These are phyloP conservation scores for Fusarium succisae DNA, from an alignment of 2,329 filamentous ascomycete species.

Conservation along the genomic window DNA sequence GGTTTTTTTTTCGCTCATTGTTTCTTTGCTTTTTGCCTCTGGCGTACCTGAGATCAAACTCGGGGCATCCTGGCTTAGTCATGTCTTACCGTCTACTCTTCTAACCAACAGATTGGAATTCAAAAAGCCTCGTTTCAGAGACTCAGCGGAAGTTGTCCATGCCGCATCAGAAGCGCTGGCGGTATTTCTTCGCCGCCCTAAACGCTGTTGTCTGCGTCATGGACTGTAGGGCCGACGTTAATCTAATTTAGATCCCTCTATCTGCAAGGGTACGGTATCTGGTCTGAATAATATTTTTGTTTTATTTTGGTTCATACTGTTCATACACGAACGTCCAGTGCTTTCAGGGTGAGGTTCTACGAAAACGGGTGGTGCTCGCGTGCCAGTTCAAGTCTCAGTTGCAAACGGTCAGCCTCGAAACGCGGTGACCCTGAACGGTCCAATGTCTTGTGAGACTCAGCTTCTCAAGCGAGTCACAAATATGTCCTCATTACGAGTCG, in stretches of 20 bases:
- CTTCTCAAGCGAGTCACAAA: background rate
- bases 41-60: conserved; percentile 1
- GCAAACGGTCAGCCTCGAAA: background rate
- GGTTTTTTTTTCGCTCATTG: conserved; percentile 7
- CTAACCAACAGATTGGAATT: conserved; percentile 30
- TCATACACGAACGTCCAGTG: background rate
- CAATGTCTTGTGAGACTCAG: background rate
- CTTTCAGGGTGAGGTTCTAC: background rate
- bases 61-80: conserved; percentile 10
- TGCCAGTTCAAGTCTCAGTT: conserved; percentile 10
- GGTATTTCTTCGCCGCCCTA: conserved; percentile 24
- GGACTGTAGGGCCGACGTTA: conserved; percentile 19
- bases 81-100: conserved; percentile 4
- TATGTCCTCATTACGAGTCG: background rate
- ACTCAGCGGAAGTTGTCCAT: conserved; percentile 28
- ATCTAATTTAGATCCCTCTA: conserved; percentile 11
- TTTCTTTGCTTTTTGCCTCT: conserved; percentile 16
- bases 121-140: conserved; percentile 32
- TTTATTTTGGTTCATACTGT: background rate
- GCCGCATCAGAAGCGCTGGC: background rate
- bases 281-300: background rate
- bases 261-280: conserved; percentile 16
- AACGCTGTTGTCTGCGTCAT: conserved; percentile 28
- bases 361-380: conserved; percentile 32
- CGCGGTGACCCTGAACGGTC: background rate